Conservation (phyloP, 2,329 filamentous ascomycete species). For the Tolypocladium cylindrosporum region DNA sequence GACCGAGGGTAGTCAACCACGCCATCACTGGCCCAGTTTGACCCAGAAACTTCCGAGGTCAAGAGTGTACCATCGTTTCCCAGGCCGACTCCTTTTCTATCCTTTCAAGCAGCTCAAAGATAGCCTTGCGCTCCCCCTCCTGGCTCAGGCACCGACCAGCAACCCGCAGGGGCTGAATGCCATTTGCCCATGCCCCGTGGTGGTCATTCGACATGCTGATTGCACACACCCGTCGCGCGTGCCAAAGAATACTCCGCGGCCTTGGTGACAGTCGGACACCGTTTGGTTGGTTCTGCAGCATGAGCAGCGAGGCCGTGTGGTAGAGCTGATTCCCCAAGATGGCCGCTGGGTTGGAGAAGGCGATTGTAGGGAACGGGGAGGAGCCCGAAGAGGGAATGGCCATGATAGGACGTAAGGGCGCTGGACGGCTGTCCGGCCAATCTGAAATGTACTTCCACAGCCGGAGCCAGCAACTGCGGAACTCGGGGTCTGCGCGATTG, state of each 20-base stretch:
- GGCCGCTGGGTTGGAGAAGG: slow-evolving; percentile 39
- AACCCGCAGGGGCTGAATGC: slow-evolving; percentile 43
- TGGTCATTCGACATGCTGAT: slow-evolving; percentile 43
- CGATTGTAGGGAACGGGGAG: slow-evolving; percentile 37
- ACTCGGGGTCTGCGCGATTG: slow-evolving; percentile 13
- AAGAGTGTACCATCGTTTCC: slow-evolving; percentile 41
- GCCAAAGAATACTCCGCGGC: slow-evolving; percentile 33
- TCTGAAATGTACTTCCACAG: slow-evolving; percentile 28
- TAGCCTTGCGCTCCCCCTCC: slow-evolving; percentile 25
- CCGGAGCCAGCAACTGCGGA: slow-evolving; percentile 22
- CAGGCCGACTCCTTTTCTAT: slow-evolving; percentile 44
- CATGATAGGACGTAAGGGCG: slow-evolving; percentile 24
- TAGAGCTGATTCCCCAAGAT: slow-evolving; percentile 46
- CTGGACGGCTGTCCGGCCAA: slow-evolving; percentile 26
- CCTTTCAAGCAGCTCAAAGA: slow-evolving; percentile 34
- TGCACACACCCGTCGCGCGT: slow-evolving; percentile 40
- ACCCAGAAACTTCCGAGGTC: slow-evolving; percentile 44
- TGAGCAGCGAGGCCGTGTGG: slow-evolving; percentile 40
- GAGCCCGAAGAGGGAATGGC: slow-evolving; percentile 28
- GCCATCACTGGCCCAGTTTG: slow-evolving; percentile 16
- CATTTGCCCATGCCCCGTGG: slow-evolving; percentile 43
- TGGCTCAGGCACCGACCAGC: slow-evolving; percentile 42
- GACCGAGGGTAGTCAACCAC: neutral
- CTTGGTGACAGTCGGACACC: slow-evolving; percentile 28
- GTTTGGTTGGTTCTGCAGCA: slow-evolving; percentile 35